A percentile compares a stretch with the other conserved stretches of the same genome.
These are phyloP conservation scores for Ophiostoma tasmaniense DNA, from an alignment of 2,329 filamentous ascomycete species.

Conservation along the genomic window DNA sequence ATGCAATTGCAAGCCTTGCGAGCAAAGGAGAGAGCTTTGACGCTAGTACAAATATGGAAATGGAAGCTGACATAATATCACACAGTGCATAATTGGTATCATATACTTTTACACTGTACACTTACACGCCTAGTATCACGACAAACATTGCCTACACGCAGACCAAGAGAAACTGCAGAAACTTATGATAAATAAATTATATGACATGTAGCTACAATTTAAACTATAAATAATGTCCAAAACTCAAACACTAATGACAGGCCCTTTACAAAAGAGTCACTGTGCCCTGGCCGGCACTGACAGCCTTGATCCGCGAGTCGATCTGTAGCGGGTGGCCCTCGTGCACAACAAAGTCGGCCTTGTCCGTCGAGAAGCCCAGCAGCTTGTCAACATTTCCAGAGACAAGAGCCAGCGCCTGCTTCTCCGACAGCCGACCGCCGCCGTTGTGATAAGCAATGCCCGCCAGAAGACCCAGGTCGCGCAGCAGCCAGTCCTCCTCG, in stretches of 20 bases:
- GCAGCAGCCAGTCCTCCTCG: slow-evolving; percentile 53
- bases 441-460: slow-evolving; percentile 52
- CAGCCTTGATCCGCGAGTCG: slow-evolving; percentile 45
- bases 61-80: not conserved
- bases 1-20: slow-evolving; percentile 5
- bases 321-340: slow-evolving; percentile 57
- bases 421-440: slow-evolving; percentile 44
- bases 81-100: not conserved
- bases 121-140: not conserved
- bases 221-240: not conserved
- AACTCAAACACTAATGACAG: not conserved
- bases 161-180: not conserved
- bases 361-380: slow-evolving; percentile 37
- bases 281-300: slow-evolving; percentile 38
- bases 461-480: slow-evolving; percentile 51
- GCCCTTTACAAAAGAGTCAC: slow-evolving; percentile 21
- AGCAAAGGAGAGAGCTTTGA: not conserved
- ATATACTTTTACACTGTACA: not conserved
- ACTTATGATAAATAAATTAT: not conserved
- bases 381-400: slow-evolving; percentile 50
- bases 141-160: not conserved
- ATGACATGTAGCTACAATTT: not conserved
- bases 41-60: not conserved
- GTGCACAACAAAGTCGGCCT: slow-evolving; percentile 49
- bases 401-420: slow-evolving; percentile 48